phyloP scores from a whole-genome alignment of 805 yeast genomes.

The Jamesozyma gamospora region DNA sequence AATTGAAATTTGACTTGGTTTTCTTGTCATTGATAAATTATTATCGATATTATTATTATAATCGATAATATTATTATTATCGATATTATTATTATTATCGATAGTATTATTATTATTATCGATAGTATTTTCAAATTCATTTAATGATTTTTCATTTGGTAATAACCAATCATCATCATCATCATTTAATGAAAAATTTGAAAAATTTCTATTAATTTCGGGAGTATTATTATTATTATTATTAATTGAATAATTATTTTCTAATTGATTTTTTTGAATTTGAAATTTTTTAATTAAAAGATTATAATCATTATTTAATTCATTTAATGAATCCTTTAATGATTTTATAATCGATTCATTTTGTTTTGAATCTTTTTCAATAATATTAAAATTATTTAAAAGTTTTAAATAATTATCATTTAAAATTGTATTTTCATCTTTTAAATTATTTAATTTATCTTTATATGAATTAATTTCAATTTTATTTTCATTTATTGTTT shows the following conservation, averaged over 20 bases:
- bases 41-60: no score
- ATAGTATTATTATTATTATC: no score
- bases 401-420: no score
- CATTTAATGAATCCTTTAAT: slow-evolving; percentile 11
- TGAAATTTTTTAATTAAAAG: slow-evolving; percentile 20
- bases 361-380: no score
- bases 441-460: slow-evolving; percentile 3
- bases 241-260: slow-evolving; percentile 4
- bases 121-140: no score
- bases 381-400: no score
- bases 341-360: slow-evolving; percentile 22
- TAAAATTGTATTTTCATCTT: no score
- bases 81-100: no score
- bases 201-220: not conserved
- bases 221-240: not conserved
- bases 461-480: not conserved
- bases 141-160: slow-evolving; percentile 6
- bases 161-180: slow-evolving; percentile 14
- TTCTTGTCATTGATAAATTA: slow-evolving; percentile 3
- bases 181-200: not conserved
- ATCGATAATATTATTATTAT: no score
- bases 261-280: slow-evolving; percentile 20
- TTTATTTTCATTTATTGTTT: not conserved
- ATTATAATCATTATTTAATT: slow-evolving; percentile 22
- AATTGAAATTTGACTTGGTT: not conserved